Evolutionary conservation across 306 rosid genomes (phyloP), one percentile per base, ranked within the genome.

Genomic region (Medicago arabica): DNA sequence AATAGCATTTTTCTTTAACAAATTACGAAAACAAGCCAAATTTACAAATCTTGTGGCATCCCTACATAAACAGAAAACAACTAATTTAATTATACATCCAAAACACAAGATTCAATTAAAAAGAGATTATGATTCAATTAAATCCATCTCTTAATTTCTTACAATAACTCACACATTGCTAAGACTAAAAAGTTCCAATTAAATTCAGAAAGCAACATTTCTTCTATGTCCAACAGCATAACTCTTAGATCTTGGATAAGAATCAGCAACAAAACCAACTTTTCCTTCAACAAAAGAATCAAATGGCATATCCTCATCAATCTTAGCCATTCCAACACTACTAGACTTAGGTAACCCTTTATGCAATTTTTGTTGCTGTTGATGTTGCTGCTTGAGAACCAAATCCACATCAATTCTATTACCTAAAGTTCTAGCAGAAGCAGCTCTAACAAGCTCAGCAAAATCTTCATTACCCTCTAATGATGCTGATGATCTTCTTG

Each of bases 391-490:
- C 28, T 72, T 80, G 1, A 88, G 58, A 59, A 83, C 81, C 64
- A 49, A 54, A 66, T 88, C 88, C 84, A 84, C 17, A n/a, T 92
- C 89, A 40, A 90, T 74, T 62, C 80, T 74, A n/a, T 43, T 62
- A 0, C 59, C 79, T 43, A 77, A n/a, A 40, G 84, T 84, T 40
- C 88, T 86, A 0, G 89, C 91, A 6, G 97, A 92, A 2, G 97
- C 96, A 10, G 89, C 96, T 28, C 97, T 87, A 9, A 92, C 43
- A 0, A 92, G 92, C 78, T 90, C 96, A 1, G 86, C 74, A 15
- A 69, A 88, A 68, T 90, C 97, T 1, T 92, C 89, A 14, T 3
- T 10, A 0, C 49, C 76, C 4, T 25, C 53, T 7, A 61, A 61
- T 28, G 67, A 7, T 15, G 43, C 8, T 31, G 67, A 13, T 43